These are phyloP conservation scores for Eucalyptus erythrocorys DNA, from an alignment of 345 rosid genomes.

Conservation along the genomic window DNA sequence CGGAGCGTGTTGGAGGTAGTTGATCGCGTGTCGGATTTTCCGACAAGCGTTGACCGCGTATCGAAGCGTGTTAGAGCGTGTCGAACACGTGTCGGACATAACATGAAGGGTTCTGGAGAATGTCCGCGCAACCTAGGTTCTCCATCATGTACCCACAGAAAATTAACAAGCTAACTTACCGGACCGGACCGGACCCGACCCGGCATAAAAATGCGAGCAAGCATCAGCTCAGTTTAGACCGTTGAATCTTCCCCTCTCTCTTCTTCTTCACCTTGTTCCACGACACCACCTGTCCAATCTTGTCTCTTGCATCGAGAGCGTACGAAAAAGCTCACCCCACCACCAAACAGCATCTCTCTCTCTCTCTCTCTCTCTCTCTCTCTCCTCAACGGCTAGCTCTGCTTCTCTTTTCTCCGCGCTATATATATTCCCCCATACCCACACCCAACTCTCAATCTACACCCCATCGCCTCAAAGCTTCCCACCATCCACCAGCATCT, in stretches of 20 bases:
- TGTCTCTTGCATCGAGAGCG: background rate
- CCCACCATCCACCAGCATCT: background rate
- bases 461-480: background rate
- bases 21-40: too few species aligned
- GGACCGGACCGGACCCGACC: background rate
- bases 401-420: background rate
- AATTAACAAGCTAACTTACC: too few species aligned
- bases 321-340: background rate
- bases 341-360: background rate
- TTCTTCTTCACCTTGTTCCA: background rate
- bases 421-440: accelerated
- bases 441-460: accelerated
- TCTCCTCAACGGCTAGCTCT: background rate
- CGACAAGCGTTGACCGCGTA: too few species aligned
- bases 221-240: background rate
- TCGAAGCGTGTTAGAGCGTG: too few species aligned
- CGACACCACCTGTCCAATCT: background rate
- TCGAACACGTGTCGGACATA: too few species aligned
- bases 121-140: too few species aligned
- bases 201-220: background rate
- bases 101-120: too few species aligned
- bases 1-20: too few species aligned
- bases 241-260: background rate
- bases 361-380: background rate
- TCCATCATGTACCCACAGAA: background rate